phyloP scores from a whole-genome alignment of 2,329 filamentous ascomycete genomes.

The Sclerotinia sclerotiorum region DNA sequence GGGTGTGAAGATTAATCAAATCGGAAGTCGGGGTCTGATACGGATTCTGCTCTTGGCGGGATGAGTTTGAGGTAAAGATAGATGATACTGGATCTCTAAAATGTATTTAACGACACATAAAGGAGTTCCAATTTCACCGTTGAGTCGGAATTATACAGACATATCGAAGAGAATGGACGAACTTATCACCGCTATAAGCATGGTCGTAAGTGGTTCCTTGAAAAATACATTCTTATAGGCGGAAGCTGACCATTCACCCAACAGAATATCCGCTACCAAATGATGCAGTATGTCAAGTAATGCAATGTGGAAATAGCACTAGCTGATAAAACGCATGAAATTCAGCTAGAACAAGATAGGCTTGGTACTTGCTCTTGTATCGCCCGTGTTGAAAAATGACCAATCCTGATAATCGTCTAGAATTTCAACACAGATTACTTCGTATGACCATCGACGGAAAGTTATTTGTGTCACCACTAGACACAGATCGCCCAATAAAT shows the following conservation, averaged over 20 bases:
- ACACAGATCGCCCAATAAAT: constrained; percentile 3
- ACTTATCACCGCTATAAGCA: constrained; percentile 22
- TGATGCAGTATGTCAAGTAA: neutral
- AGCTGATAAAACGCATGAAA: neutral
- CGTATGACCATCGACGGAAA: constrained; percentile 21
- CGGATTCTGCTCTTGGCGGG: constrained; percentile 12
- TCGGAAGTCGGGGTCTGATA: neutral
- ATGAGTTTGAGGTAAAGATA: constrained; percentile 9
- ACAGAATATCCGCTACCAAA: constrained; percentile 22
- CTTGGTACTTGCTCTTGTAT: neutral
- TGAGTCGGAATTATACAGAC: constrained; percentile 14
- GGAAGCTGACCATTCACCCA: neutral
- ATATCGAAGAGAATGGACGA: constrained; percentile 21
- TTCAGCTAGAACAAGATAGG: constrained; percentile 16
- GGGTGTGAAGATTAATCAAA: neutral
- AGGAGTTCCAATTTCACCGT: constrained; percentile 13
- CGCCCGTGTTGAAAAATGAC: neutral
- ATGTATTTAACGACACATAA: neutral
- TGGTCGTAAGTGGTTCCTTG: constrained; percentile 5
- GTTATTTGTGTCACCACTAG: constrained; percentile 12
- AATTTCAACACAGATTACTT: constrained; percentile 17
- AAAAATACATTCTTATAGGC: neutral
- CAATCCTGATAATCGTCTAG: neutral
- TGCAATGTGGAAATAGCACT: neutral
- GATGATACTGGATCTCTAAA: neutral